Base-by-base conservation (phyloP, 148 eudicot species). In the Vaccinium myrtillus region DNA sequence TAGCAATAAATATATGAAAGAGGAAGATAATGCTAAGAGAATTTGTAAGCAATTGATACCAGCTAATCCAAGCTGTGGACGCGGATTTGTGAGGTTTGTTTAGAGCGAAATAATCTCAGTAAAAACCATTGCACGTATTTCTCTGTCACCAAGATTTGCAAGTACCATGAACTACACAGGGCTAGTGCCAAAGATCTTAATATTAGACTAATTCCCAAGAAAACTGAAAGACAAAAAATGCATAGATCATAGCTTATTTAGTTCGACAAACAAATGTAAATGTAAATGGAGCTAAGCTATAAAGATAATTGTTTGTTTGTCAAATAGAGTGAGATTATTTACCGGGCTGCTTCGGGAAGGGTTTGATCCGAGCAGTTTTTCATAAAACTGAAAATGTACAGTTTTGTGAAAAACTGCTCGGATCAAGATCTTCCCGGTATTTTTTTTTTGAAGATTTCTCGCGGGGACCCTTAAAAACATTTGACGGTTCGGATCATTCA, bases 61-160 rank as follows among this genome's bases (percentile, higher is more conserved):
- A 97, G 90, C 99, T 98, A 85, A 82, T 95, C 98, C 99, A 97
- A 78, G 99, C n/a, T n/a, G n/a, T n/a, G n/a, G n/a, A 91, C 56
- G 92, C 87, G 4, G 99, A 98, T 83, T 97, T 97, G 85, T 92
- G 89, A 25, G 93, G 93, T 76, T 84, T 93, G 87, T 97, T 97
- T 54, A 98, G 98, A 53, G 93, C 85, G 87, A 97, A 97, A 80
- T 90, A 87, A 90, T 97, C 95, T 74, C 99, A 97, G 84, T 97
- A 95, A 85, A 95, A 97, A 39, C 98, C 98, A 86, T 97, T 97
- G 93, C 99, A 95, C n/a, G 98, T 91, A 83, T 97, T 94, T 84
- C 95, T 95, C 99, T 97, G 93, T 82, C 53, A 82, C 74, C 71
- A 82, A 71, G 32, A 80, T 8, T 56, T 48, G 30, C 8, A 15